These are phyloP conservation scores for Stromatinia cepivora DNA, from an alignment of 2,329 filamentous ascomycete genomes.

Conservation along the genomic window DNA sequence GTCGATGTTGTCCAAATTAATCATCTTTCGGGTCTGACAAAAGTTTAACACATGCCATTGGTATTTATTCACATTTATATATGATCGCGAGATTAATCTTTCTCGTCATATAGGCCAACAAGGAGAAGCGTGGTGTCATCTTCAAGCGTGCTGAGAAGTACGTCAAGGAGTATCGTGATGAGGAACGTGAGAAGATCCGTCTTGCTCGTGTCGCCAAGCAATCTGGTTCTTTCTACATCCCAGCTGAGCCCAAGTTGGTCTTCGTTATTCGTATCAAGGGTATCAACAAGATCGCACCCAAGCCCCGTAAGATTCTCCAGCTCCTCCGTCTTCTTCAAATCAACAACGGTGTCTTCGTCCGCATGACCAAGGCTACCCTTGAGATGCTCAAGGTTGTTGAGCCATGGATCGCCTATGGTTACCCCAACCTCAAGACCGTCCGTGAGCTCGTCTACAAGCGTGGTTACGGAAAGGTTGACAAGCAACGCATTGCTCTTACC, in stretches of 20 bases:
- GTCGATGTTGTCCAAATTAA: constrained; percentile 98
- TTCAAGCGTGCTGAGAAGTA: constrained; percentile 99
- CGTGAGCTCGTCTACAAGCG: constrained; percentile 99
- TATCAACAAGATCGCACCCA: constrained; percentile 99
- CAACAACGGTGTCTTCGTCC: constrained; percentile 99
- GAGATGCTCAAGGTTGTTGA: constrained; percentile 99
- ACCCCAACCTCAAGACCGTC: constrained; percentile 98
- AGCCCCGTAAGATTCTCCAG: constrained; percentile 99
- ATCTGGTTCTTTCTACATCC: constrained; percentile 90
- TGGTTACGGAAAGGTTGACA: constrained; percentile 97
- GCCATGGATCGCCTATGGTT: constrained; percentile 98
- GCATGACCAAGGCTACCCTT: constrained; percentile 93
- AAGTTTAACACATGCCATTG: constrained; percentile 35
- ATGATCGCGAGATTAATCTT: constrained; percentile 42
- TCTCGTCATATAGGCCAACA: constrained; percentile 71
- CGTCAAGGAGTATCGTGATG: constrained; percentile 98
- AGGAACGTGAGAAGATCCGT: constrained; percentile 97
- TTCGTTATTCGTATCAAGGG: constrained; percentile 99
- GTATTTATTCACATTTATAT: constrained; percentile 29
- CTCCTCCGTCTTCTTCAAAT: constrained; percentile 99
- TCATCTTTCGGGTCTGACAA: constrained; percentile 99
- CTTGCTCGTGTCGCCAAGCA: constrained; percentile 86
- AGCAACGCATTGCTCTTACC: constrained; percentile 93
- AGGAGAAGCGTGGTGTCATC: constrained; percentile 97
- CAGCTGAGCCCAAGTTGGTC: constrained; percentile 92